These are phyloP conservation scores for Crepidotus variabilis DNA, from an alignment of 768 basidiomycete genomes.

Conservation along the genomic window DNA sequence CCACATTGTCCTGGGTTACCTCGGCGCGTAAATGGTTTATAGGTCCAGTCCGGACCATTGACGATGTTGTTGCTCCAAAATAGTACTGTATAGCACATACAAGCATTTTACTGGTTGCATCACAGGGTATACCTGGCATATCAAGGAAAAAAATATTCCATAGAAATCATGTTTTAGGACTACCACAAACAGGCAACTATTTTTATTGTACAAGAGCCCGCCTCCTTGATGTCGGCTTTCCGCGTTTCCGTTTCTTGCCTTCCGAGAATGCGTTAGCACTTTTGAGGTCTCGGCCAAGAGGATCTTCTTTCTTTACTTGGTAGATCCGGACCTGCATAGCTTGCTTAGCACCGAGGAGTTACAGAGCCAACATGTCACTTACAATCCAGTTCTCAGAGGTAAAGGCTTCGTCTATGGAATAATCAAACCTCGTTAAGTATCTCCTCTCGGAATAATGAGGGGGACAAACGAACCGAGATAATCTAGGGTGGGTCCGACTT, in stretches of 20 bases:
- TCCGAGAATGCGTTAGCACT: conserved; percentile 78
- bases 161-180: no score
- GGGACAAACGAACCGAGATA: conserved; percentile 63
- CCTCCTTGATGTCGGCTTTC: conserved; percentile 63
- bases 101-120: neutral
- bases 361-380: conserved; percentile 23
- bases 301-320: conserved; percentile 91
- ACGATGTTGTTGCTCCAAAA: conserved; percentile 14
- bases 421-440: conserved; percentile 1
- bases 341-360: neutral
- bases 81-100: neutral
- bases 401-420: conserved; percentile 85
- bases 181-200: neutral
- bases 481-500: conserved; percentile 76
- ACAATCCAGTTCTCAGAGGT: conserved; percentile 99
- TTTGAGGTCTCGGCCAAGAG: conserved; percentile 86
- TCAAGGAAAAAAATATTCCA: no score
- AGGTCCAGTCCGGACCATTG: conserved; percentile 56
- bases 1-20: conserved; percentile 57
- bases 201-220: conserved; percentile 38
- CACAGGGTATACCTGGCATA: no score
- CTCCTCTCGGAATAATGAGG: neutral
- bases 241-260: conserved; percentile 88
- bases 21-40: conserved; percentile 72
- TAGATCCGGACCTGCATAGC: conserved; percentile 77